phyloP scores from a whole-genome alignment of 441 rosid genomes.

The Viola pubescens region DNA sequence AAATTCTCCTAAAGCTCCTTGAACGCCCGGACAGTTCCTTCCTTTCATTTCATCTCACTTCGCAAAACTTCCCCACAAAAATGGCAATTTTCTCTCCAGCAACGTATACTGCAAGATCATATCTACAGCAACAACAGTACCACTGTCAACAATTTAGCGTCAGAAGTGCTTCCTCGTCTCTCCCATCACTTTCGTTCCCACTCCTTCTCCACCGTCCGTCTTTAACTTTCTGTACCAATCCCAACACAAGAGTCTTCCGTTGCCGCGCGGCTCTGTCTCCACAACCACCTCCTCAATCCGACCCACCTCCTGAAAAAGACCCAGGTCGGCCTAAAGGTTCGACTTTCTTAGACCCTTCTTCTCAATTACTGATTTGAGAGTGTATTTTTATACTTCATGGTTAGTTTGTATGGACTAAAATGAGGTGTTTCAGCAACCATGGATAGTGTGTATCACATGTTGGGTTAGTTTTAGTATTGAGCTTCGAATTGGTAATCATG shows the following conservation, averaged over 20 bases:
- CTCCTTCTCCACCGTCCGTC: slow-evolving; percentile 8
- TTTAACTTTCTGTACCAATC: slow-evolving; percentile 2
- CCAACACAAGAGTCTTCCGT: slow-evolving; percentile 13
- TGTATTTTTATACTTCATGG: too few relatives aligned
- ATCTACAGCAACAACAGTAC: neutral
- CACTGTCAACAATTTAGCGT: slow-evolving; percentile 9
- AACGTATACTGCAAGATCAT: neutral
- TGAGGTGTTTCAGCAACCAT: too few relatives aligned
- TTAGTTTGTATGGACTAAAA: too few relatives aligned
- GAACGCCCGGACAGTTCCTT: too few relatives aligned
- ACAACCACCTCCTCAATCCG: slow-evolving; percentile 39
- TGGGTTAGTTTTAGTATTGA: too few relatives aligned
- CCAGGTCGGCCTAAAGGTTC: slow-evolving; percentile 32
- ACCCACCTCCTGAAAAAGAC: slow-evolving; percentile 38
- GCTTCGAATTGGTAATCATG: too few relatives aligned
- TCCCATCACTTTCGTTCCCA: slow-evolving; percentile 6
- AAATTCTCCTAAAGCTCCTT: too few relatives aligned
- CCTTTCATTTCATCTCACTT: neutral
- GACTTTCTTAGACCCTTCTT: neutral
- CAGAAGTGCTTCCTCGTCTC: neutral
- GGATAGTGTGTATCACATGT: too few relatives aligned
- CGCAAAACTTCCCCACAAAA: neutral
- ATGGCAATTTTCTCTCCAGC: slow-evolving; percentile 20
- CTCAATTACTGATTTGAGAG: too few relatives aligned
- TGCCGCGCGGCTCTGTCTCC: slow-evolving; percentile 35